Evolutionary conservation across 148 eudicot genomes (phyloP).

Genomic region (Euryodendron excelsum): DNA sequence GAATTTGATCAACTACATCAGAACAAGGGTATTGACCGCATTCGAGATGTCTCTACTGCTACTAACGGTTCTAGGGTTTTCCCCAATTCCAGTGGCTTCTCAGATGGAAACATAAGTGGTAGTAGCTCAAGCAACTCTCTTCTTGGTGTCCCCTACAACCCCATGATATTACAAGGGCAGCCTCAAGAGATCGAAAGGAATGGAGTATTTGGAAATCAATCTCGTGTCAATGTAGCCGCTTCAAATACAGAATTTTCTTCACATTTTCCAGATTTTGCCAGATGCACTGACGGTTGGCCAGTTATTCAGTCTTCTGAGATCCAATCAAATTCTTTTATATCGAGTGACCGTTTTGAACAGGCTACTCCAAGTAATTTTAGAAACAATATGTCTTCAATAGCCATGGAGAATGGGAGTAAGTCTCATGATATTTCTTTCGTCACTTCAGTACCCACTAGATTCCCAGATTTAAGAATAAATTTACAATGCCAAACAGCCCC

Average conservation of each 20-base stretch:
- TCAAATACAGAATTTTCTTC: conserved; percentile 35
- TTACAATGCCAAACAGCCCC: conserved; percentile 31
- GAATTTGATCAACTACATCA: conserved; percentile 46
- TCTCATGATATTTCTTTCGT: conserved; percentile 19
- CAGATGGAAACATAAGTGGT: conserved; percentile 5
- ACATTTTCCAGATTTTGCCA: conserved; percentile 28
- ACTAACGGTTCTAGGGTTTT: conserved; percentile 9
- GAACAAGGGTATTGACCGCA: conserved; percentile 14
- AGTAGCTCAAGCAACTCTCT: conserved; percentile 30
- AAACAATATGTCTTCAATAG: conserved; percentile 1
- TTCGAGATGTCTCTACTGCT: conserved; percentile 18
- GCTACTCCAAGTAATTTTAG: conserved; percentile 8
- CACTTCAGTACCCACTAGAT: conserved; percentile 4
- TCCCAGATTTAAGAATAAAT: conserved; percentile 31
- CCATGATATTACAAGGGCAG: conserved; percentile 30
- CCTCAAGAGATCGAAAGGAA: conserved; percentile 26
- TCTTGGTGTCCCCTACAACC: conserved; percentile 24
- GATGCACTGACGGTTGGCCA: conserved; percentile 39
- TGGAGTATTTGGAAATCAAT: conserved; percentile 26
- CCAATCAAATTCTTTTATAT: conserved; percentile 22
- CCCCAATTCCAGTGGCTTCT: conserved; percentile 14
- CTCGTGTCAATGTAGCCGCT: conserved; percentile 10
- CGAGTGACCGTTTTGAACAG: conserved; percentile 18
- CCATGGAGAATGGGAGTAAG: conserved; percentile 15
- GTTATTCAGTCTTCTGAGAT: conserved; percentile 34